phyloP scores from a whole-genome alignment of 2,329 filamentous ascomycete species.

The Beauveria rudraprayagi region DNA sequence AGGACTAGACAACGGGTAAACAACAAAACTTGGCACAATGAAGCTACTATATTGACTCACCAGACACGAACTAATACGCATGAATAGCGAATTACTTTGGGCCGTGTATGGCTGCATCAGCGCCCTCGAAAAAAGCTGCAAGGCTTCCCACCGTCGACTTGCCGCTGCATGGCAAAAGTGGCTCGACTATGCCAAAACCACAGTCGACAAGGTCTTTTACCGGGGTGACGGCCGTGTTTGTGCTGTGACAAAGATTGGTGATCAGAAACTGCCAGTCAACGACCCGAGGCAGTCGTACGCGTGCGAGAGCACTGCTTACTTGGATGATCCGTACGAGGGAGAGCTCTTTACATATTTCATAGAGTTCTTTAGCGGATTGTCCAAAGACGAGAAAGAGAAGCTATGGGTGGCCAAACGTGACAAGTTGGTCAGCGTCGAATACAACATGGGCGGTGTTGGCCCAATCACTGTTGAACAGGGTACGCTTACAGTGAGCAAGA shows the following conservation, averaged over 20 bases:
- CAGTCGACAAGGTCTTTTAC: constrained; percentile 30
- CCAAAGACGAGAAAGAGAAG: constrained; percentile 23
- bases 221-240: constrained; percentile 30
- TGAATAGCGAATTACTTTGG: constrained; percentile 30
- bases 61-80: background rate
- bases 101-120: constrained; percentile 33
- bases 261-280: constrained; percentile 25
- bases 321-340: constrained; percentile 36
- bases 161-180: constrained; percentile 29
- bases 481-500: background rate
- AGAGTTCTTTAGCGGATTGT: constrained; percentile 29
- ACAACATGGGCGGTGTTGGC: constrained; percentile 26
- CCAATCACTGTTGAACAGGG: constrained; percentile 34
- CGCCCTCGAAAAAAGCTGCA: constrained; percentile 23
- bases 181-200: constrained; percentile 32
- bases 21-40: too few relatives aligned
- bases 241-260: constrained; percentile 27
- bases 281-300: constrained; percentile 24
- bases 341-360: constrained; percentile 34
- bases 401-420: constrained; percentile 31
- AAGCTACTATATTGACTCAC: too few relatives aligned
- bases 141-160: constrained; percentile 20
- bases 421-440: constrained; percentile 29
- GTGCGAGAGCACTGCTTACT: constrained; percentile 26
- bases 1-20: constrained; percentile 32